phyloP scores from a whole-genome alignment of 345 rosid species.

The Boechera retrofracta region DNA sequence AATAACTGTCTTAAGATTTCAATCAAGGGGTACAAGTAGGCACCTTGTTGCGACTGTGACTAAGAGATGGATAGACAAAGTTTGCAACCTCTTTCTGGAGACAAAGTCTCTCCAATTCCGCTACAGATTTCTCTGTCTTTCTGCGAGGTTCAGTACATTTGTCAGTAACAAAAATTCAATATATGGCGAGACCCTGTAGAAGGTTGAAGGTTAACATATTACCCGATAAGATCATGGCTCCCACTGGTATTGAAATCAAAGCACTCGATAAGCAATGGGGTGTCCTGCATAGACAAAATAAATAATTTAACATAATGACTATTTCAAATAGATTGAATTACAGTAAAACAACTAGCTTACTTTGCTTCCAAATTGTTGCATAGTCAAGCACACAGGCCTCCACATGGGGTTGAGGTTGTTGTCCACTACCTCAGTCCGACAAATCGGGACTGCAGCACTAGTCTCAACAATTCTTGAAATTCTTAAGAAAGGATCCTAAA shows the following conservation, averaged over 20 bases:
- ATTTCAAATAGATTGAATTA: neutral
- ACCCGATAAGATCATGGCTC: constrained; percentile 76
- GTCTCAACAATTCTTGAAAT: constrained; percentile 73
- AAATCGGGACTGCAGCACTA: constrained; percentile 63
- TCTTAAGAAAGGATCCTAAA: constrained; percentile 83
- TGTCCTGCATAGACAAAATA: constrained; percentile 53
- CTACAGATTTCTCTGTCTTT: constrained; percentile 68
- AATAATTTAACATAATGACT: constrained; percentile 13
- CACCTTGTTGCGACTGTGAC: constrained; percentile 66
- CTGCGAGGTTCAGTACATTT: constrained; percentile 48
- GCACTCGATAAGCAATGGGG: constrained; percentile 80
- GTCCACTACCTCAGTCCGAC: constrained; percentile 78
- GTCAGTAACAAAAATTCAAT: constrained; percentile 14
- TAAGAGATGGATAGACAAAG: constrained; percentile 52
- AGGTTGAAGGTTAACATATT: constrained; percentile 31
- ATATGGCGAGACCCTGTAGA: neutral
- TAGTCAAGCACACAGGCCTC: constrained; percentile 65
- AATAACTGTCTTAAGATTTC: neutral
- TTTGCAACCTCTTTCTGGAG: constrained; percentile 54
- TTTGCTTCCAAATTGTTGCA: constrained; percentile 89
- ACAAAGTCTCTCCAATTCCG: constrained; percentile 69
- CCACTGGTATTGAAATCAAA: constrained; percentile 82
- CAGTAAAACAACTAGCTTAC: constrained; percentile 46
- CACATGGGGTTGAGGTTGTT: constrained; percentile 80
- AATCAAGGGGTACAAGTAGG: constrained; percentile 9